Evolutionary conservation across 2,329 filamentous ascomycete genomes (phyloP).

Genomic region (Apiospora kogelbergensis): DNA sequence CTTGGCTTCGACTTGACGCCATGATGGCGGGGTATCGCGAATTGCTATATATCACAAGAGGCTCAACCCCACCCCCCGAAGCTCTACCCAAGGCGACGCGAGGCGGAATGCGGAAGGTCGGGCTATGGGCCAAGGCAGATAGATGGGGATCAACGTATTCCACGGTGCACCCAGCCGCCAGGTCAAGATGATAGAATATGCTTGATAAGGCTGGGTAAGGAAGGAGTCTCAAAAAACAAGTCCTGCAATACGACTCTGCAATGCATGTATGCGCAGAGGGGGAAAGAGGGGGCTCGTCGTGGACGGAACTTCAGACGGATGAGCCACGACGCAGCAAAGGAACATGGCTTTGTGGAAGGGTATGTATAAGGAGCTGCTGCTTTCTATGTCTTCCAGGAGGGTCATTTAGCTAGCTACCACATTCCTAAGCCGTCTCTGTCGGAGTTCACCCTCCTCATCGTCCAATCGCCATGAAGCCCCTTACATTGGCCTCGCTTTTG

Average conservation of each 20-base stretch:
- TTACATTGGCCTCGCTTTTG: neutral
- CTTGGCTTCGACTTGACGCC: neutral
- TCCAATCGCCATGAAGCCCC: neutral
- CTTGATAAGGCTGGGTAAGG: neutral
- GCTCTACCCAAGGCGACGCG: neutral
- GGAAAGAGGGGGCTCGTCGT: neutral
- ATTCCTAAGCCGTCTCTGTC: neutral
- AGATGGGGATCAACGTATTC: neutral
- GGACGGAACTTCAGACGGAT: neutral
- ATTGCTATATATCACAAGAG: neutral
- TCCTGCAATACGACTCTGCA: neutral
- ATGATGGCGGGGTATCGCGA: neutral
- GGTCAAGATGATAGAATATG: neutral
- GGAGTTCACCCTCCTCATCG: neutral
- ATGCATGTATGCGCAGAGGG: neutral
- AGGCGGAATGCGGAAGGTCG: neutral
- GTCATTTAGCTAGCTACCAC: neutral
- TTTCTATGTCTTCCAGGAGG: neutral
- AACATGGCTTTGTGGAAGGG: neutral
- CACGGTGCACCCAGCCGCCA: neutral
- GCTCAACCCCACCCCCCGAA: neutral
- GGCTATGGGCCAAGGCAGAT: neutral
- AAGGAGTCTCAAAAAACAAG: neutral
- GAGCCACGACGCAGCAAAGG: neutral
- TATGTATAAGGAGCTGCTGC: neutral